Evolutionary conservation across 352 stramenopile species (phyloP).

Genomic region (Pseudoperonospora humuli): DNA sequence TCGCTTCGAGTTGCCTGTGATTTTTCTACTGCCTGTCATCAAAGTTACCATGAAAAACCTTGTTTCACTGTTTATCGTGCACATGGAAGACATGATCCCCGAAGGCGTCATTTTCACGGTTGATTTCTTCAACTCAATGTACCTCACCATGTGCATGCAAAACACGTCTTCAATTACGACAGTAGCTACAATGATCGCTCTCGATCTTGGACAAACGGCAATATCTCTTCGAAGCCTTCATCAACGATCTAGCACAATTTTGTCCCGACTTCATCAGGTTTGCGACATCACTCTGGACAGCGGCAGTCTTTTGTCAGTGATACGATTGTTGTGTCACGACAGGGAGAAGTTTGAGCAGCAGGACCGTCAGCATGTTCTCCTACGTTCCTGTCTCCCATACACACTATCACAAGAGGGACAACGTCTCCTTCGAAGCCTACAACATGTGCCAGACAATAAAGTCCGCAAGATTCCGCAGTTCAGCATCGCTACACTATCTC

Average conservation of each 20-base stretch:
- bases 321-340: neutral
- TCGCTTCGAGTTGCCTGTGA: constrained; percentile 11
- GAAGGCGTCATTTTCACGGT: constrained; percentile 36
- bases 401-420: constrained; percentile 4
- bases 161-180: constrained; percentile 26
- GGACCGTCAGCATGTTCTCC: neutral
- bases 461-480: constrained; percentile 2
- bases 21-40: constrained; percentile 21
- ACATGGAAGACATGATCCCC: constrained; percentile 20
- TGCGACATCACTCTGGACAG: neutral
- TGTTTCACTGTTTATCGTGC: constrained; percentile 11
- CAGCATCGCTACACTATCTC: too few species aligned
- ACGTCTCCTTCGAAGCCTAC: constrained; percentile 8
- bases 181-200: constrained; percentile 17
- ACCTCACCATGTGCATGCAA: constrained; percentile 34
- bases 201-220: constrained; percentile 17
- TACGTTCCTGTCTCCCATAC: constrained; percentile 5
- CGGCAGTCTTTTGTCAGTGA: constrained; percentile 5
- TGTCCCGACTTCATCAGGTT: constrained; percentile 7
- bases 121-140: constrained; percentile 39
- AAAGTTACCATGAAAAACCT: constrained; percentile 32
- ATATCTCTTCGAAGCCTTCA: constrained; percentile 8
- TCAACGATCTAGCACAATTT: constrained; percentile 1
- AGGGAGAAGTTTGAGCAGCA: constrained; percentile 7
- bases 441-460: constrained; percentile 6